phyloP scores from a whole-genome alignment of 805 yeast genomes.

The Kluyveromyces aestuarii region DNA sequence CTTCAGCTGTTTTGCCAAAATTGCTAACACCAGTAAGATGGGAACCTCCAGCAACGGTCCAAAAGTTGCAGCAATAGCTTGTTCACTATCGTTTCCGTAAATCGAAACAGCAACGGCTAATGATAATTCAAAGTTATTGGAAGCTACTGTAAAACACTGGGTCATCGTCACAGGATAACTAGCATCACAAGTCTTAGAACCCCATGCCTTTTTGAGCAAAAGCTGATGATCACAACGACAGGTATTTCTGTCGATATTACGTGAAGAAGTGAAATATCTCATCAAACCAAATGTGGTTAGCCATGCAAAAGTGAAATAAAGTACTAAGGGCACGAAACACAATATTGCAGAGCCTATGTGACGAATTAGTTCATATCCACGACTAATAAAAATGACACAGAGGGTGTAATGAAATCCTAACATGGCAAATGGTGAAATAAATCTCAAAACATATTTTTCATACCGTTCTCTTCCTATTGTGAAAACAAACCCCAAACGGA shows the following conservation, averaged over 20 bases:
- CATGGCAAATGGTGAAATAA: constrained; percentile 41
- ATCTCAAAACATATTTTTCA: constrained; percentile 30
- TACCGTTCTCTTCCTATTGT: constrained; percentile 28
- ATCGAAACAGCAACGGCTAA: constrained; percentile 44
- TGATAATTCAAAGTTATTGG: constrained; percentile 50
- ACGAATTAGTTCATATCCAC: constrained; percentile 39
- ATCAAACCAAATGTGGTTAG: constrained; percentile 34
- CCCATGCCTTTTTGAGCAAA: constrained; percentile 11
- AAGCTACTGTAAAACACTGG: constrained; percentile 49
- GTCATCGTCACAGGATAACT: constrained; percentile 35
- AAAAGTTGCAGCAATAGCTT: constrained; percentile 50
- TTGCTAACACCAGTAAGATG: constrained; percentile 32
- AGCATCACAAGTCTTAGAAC: constrained; percentile 31
- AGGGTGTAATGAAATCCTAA: constrained; percentile 45
- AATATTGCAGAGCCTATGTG: constrained; percentile 42
- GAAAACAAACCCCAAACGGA: constrained; percentile 26
- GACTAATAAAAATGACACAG: constrained; percentile 41
- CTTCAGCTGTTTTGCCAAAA: constrained; percentile 31
- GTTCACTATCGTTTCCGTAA: constrained; percentile 43
- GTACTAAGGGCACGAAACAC: constrained; percentile 40
- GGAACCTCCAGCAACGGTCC: constrained; percentile 57
- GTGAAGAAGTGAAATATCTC: constrained; percentile 22
- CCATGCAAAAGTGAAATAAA: constrained; percentile 42
- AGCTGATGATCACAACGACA: constrained; percentile 35
- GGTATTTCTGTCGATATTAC: constrained; percentile 11